A percentile compares a stretch with the other conserved stretches of the same genome.
Evolutionary conservation across 2,329 filamentous ascomycete genomes (phyloP).

Genomic region (Waltergamsia citrina): DNA sequence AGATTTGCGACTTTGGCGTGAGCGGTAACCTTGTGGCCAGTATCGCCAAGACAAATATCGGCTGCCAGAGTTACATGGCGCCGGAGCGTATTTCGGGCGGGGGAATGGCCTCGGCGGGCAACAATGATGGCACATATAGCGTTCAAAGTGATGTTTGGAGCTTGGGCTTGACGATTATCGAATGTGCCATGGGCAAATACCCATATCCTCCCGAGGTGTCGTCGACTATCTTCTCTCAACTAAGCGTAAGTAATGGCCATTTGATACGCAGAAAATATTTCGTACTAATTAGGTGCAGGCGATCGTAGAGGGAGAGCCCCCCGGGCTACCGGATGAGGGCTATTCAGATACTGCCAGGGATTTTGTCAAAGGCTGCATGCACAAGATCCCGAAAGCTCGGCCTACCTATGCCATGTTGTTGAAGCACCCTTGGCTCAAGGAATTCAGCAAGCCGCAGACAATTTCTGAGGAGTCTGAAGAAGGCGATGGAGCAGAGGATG

Average conservation of each 20-base stretch:
- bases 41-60: slow-evolving; percentile 98
- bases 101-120: slow-evolving; percentile 60
- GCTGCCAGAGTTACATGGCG: slow-evolving; percentile 98
- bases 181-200: slow-evolving; percentile 89
- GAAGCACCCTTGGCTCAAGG: slow-evolving; percentile 78
- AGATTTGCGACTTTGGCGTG: slow-evolving; percentile 98
- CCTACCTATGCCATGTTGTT: slow-evolving; percentile 90
- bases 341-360: slow-evolving; percentile 75
- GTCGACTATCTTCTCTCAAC: slow-evolving; percentile 95
- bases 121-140: slow-evolving; percentile 81
- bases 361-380: slow-evolving; percentile 82
- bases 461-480: slow-evolving; percentile 64
- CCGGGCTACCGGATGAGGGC: slow-evolving; percentile 67
- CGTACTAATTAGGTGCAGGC: slow-evolving; percentile 46
- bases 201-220: slow-evolving; percentile 96
- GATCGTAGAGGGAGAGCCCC: slow-evolving; percentile 95
- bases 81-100: slow-evolving; percentile 90
- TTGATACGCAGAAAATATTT: too few relatives aligned
- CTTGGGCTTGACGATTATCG: slow-evolving; percentile 85
- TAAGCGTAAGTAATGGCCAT: slow-evolving; percentile 62
- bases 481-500: slow-evolving; percentile 35
- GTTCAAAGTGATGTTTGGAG: slow-evolving; percentile 99
- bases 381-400: slow-evolving; percentile 86
- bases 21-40: slow-evolving; percentile 93
- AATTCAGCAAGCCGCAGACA: slow-evolving; percentile 65